A percentile compares a stretch with the other conserved stretches of the same genome.
phyloP scores from a whole-genome alignment of 176 grass and related monocot species.

The Elymus sibiricus region DNA sequence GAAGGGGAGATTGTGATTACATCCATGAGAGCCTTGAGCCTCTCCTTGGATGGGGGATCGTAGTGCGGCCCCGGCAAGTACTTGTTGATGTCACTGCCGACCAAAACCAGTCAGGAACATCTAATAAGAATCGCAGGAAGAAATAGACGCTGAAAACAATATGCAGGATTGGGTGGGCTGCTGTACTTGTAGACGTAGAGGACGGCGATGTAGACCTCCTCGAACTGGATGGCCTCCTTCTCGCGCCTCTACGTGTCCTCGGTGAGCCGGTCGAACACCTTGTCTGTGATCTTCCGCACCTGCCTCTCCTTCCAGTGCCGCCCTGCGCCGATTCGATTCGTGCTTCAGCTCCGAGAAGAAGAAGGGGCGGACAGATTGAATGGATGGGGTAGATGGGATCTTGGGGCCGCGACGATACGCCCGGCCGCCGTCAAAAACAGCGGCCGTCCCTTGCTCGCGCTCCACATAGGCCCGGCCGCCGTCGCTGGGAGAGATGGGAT shows the following conservation, averaged over 20 bases:
- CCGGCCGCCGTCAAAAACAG: too few relatives aligned
- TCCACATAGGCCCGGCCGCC: too few relatives aligned
- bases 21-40: conserved; percentile 55
- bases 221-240: conserved; percentile 61
- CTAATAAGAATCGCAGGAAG: neutral
- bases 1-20: conserved; percentile 28
- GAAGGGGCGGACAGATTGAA: neutral
- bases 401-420: too few relatives aligned
- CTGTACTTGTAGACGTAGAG: conserved; percentile 96
- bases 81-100: conserved; percentile 91
- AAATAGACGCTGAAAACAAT: too few relatives aligned
- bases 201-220: too few relatives aligned
- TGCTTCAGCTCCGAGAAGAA: neutral
- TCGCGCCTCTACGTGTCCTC: conserved; percentile 42
- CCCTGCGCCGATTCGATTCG: conserved; percentile 38
- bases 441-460: too few relatives aligned
- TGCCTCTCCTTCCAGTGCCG: conserved; percentile 84
- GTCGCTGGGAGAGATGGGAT: too few relatives aligned
- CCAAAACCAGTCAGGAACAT: neutral
- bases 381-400: too few relatives aligned
- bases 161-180: too few relatives aligned
- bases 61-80: conserved; percentile 81
- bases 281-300: conserved; percentile 89
- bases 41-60: conserved; percentile 88
- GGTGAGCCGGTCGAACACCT: conserved; percentile 68